Percentiles rank a stretch among this genome's conserved stretches.
Evolutionary conservation across 768 basidiomycete genomes (phyloP).

Genomic region (Suillus cothurnatus): DNA sequence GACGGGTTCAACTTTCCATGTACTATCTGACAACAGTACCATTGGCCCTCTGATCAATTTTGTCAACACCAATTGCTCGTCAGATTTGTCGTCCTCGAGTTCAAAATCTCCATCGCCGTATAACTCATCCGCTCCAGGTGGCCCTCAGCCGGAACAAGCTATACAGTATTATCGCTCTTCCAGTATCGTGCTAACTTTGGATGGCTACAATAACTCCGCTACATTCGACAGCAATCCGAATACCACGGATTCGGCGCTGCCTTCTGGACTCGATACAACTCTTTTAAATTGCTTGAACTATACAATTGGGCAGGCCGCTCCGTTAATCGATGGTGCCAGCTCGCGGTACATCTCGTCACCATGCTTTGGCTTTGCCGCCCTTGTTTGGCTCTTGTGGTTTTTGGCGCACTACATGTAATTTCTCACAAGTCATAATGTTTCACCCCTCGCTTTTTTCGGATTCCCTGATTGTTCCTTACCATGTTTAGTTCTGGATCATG

Average conservation of each 20-base stretch:
- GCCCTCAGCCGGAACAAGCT: conserved; percentile 50
- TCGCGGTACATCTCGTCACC: conserved; percentile 12
- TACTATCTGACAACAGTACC: conserved; percentile 52
- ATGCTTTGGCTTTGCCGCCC: conserved; percentile 13
- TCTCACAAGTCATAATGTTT: not conserved
- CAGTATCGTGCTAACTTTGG: conserved; percentile 59
- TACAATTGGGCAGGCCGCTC: conserved; percentile 61
- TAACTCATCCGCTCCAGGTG: conserved; percentile 29
- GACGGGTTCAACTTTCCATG: conserved; percentile 43
- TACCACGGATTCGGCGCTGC: conserved; percentile 52
- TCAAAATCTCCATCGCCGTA: conserved; percentile 35
- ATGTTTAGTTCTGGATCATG: not conserved
- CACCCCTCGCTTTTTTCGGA: not conserved
- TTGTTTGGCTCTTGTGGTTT: conserved; percentile 22
- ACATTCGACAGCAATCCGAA: conserved; percentile 41
- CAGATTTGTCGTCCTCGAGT: conserved; percentile 34
- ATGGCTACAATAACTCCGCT: conserved; percentile 69
- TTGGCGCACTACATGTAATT: conserved; percentile 6
- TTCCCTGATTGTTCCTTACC: not conserved
- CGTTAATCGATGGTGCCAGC: conserved; percentile 49
- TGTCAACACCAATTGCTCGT: conserved; percentile 47
- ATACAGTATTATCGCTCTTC: conserved; percentile 74
- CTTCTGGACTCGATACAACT: conserved; percentile 47
- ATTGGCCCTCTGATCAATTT: conserved; percentile 44
- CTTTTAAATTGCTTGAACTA: conserved; percentile 61